Evolutionary conservation across 2,329 filamentous ascomycete genomes (phyloP), one percentile per base, ranked within the genome.

Genomic region (Triangularia setosa): DNA sequence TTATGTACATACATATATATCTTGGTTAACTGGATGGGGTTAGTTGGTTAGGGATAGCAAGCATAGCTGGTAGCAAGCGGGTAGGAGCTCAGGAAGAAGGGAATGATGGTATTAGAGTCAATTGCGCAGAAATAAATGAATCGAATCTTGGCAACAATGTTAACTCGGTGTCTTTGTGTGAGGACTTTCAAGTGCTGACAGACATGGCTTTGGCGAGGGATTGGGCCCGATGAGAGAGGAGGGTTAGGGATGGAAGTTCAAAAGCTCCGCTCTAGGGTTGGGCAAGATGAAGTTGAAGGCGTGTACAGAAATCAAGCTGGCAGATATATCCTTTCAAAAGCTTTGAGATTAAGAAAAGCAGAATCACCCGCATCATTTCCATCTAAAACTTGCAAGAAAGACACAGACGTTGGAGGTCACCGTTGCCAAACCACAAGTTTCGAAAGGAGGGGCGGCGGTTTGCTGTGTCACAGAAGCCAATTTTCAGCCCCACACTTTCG

Each of bases 401-500:
- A 5, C 40, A 48, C 40, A 48, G n/a, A 18, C 40, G 40, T 48
- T 48, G 40, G n/a, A 48, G 40, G 40, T 48, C 40, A 48, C n/a
- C 7, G 40, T 48, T 48, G 40, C 40, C 7, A 48, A 48, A 48
- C 40, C 40, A 48, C n/a, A 48, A 21, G 4, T 21, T 11, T 18
- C 7, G 2, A 2, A 48, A 48, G 40, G 52, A 55, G 52, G 52
- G 40, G 40, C 40, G 52, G 52, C 25, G 52, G 27, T 59, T 61
- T 61, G 14, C 52, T n/a, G 23, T 33, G 23, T 33, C 48, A 28
- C 40, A 7, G 21, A n/a, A 58, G 30, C 57, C 60, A 24, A 55
- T 55, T 69, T 70, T 70, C 68, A 35, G 67, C 69, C 69, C 69
- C 69, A 70, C 68, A 69, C 65, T 63, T 21, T 48, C 18, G 62